Evolutionary conservation across 2,329 filamentous ascomycete genomes (phyloP), one percentile per base, ranked within the genome.

Genomic region (Botrytis pseudocinerea): DNA sequence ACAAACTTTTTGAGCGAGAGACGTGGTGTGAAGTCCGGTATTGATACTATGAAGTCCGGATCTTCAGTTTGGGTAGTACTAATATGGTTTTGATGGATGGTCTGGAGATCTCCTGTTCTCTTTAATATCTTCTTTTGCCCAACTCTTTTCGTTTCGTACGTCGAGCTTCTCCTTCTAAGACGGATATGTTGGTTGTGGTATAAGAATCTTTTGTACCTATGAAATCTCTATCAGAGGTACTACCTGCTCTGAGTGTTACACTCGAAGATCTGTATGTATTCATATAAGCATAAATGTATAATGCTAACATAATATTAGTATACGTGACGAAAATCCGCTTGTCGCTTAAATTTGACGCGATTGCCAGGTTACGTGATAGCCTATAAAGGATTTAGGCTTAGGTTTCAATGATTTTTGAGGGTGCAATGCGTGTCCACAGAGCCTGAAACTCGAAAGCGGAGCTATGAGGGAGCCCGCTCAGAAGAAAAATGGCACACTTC

Each of bases 401-500:
- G 4, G 25, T 0, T n/a, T 0, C 2, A n/a, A 51, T 6, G 4
- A 14, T 14, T 2, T 0, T 51, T 22, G 10, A 12, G 48, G 5
- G 4, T 51, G 2, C 46, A 51, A 51, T 25, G 12, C 4, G 0
- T 25, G 12, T 1, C 0, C 48, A n/a, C 22, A 48, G 46, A 51
- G 1, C 10, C 4, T 51, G 25, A 7, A 51, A 51, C 48, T 51
- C 48, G 25, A 51, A 14, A 51, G 7, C 12, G 14, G 22, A 2
- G 35, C 35, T 35, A 35, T 7, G 35, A 35, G 35, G 22, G 16
- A 51, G 25, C 12, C 2, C 48, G 25, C 25, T n/a, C 22, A 25
- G 0, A 2, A n/a, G 0, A 0, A n/a, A 51, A 12, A 51, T 25
- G 12, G 2, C 25, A 51, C 0, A 16, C 4, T n/a, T 51, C 2